Evolutionary conservation across 441 rosid species (phyloP).

Genomic region (Populus hybrid): DNA sequence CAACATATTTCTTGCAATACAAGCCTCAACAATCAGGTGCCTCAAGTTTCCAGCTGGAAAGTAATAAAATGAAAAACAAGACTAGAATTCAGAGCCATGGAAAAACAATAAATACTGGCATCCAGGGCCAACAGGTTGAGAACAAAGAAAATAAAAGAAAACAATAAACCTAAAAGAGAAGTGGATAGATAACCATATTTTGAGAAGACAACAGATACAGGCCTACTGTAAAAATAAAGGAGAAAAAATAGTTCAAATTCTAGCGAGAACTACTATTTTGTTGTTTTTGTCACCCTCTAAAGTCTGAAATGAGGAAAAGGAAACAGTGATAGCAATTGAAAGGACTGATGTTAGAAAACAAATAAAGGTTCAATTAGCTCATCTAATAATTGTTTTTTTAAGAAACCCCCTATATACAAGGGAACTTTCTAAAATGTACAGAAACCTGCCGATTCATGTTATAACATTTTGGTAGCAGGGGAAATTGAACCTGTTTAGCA

Average conservation of each 20-base stretch:
- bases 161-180: not conserved
- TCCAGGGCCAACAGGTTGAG: not conserved
- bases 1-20: conserved; percentile 86
- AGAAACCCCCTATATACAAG: not conserved
- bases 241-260: not conserved
- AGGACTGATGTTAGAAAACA: not conserved
- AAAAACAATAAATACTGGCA: conserved; percentile 5
- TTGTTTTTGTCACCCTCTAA: not conserved
- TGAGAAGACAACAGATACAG: not conserved
- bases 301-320: not conserved
- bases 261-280: not conserved
- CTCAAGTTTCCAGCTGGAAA: conserved; percentile 89
- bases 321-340: not conserved
- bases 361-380: not conserved
- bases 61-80: conserved; percentile 2
- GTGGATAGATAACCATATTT: not conserved
- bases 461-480: not conserved
- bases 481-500: not conserved
- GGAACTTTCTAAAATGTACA: not conserved
- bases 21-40: conserved; percentile 95
- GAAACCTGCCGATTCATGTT: not conserved
- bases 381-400: too few species aligned
- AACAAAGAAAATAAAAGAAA: not conserved
- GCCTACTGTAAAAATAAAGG: not conserved
- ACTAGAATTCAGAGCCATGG: conserved; percentile 20